These are phyloP conservation scores for Mortierella sp. DNA, from an alignment of 371 early-diverging fungal genomes.

Conservation along the genomic window DNA sequence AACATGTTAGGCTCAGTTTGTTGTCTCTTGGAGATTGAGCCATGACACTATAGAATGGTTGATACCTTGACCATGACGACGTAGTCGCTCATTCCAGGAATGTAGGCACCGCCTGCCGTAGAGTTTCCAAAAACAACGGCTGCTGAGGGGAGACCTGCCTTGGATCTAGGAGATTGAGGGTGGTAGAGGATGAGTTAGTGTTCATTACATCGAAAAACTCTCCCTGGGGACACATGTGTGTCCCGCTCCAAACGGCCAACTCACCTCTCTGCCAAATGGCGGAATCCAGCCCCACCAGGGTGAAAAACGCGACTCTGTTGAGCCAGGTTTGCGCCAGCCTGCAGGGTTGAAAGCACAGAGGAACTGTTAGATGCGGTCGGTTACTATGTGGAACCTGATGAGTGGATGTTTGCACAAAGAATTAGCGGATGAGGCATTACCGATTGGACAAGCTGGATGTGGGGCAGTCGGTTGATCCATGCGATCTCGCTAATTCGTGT, in stretches of 20 bases:
- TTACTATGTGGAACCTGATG: no score
- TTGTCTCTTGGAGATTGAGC: background rate
- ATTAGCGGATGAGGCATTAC: constrained; percentile 46
- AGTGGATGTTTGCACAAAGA: background rate
- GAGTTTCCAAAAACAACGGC: constrained; percentile 82
- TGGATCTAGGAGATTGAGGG: constrained; percentile 63
- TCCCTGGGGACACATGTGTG: background rate
- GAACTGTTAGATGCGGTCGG: background rate
- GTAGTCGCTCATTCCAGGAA: constrained; percentile 83
- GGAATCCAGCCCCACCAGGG: constrained; percentile 79
- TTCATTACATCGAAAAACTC: background rate
- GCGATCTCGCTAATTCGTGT: constrained; percentile 71
- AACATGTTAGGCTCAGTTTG: no score
- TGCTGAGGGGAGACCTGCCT: constrained; percentile 75
- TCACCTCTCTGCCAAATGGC: constrained; percentile 74
- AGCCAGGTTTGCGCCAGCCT: constrained; percentile 83
- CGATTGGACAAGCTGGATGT: constrained; percentile 72
- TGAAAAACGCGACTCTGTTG: constrained; percentile 84
- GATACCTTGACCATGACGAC: constrained; percentile 79
- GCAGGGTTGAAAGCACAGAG: constrained; percentile 1
- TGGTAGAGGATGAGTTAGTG: no score
- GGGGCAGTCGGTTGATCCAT: constrained; percentile 72
- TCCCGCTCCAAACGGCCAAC: background rate
- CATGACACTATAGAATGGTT: background rate
- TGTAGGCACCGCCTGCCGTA: constrained; percentile 86